Conservation (phyloP, 2,329 filamentous ascomycete genomes). For the Neurospora sp. region DNA sequence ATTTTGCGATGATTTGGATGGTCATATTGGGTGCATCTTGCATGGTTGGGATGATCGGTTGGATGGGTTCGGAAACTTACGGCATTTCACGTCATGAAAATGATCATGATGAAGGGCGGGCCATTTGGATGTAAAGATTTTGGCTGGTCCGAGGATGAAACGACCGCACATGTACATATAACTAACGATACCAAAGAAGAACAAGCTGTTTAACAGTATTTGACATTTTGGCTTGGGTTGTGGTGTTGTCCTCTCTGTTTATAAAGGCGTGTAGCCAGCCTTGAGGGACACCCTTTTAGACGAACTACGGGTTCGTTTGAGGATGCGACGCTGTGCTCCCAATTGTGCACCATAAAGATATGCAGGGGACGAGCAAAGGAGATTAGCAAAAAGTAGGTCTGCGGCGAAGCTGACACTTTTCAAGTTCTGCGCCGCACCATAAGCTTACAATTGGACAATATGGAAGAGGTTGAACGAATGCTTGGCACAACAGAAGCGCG, state of each 20-base stretch:
- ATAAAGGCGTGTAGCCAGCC: neutral
- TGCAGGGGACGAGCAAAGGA: neutral
- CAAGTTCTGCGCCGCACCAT: neutral
- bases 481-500: neutral
- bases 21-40: neutral
- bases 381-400: neutral
- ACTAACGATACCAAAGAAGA: neutral
- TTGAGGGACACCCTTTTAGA: neutral
- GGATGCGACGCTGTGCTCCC: neutral
- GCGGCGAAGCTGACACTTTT: neutral
- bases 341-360: neutral
- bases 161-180: neutral
- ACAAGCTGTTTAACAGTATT: neutral
- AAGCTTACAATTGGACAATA: neutral
- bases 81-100: neutral
- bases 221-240: neutral
- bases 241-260: neutral
- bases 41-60: constrained; percentile 1
- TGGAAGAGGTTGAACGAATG: neutral
- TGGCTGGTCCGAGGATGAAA: neutral
- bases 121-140: neutral
- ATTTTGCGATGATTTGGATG: neutral
- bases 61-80: neutral
- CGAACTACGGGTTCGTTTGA: neutral
- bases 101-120: neutral